Conservation (phyloP, 2,329 filamentous ascomycete species). For the Cercospora berteroae region DNA sequence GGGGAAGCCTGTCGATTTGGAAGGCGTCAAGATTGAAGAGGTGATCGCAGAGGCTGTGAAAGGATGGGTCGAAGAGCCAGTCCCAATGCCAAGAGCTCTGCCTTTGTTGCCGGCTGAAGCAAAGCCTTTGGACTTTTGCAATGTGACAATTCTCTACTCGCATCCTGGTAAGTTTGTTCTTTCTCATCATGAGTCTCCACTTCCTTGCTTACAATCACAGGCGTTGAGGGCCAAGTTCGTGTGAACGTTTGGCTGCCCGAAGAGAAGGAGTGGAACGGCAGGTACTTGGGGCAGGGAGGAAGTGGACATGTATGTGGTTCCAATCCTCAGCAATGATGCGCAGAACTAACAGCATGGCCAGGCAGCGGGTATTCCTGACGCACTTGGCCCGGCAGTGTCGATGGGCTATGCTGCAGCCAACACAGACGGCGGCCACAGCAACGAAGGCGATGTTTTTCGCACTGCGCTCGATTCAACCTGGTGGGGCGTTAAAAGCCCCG, state of each 20-base stretch:
- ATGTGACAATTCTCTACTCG: conserved; percentile 40
- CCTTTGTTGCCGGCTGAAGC: conserved; percentile 12
- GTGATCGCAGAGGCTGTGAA: conserved; percentile 11
- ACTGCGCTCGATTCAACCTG: conserved; percentile 18
- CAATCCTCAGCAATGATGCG: neutral
- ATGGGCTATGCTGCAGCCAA: conserved; percentile 31
- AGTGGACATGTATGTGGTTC: conserved; percentile 35
- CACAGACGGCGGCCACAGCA: conserved; percentile 30
- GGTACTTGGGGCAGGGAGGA: conserved; percentile 44
- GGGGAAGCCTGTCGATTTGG: neutral
- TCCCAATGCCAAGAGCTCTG: conserved; percentile 8
- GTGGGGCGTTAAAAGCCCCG: conserved; percentile 32
- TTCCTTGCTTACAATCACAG: neutral
- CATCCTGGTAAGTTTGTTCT: conserved; percentile 31
- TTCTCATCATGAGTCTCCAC: neutral
- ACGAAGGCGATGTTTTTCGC: conserved; percentile 5
- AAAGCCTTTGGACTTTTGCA: conserved; percentile 34
- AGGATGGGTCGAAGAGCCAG: conserved; percentile 17
- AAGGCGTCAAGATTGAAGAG: conserved; percentile 3
- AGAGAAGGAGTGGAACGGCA: conserved; percentile 33
- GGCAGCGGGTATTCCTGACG: conserved; percentile 26
- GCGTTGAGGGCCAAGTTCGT: conserved; percentile 33
- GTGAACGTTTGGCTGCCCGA: conserved; percentile 36
- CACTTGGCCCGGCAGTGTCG: conserved; percentile 19
- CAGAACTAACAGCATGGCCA: conserved; percentile 9